Conservation (phyloP, 2,329 filamentous ascomycete genomes). For the Drechslerella stenobrocha region DNA sequence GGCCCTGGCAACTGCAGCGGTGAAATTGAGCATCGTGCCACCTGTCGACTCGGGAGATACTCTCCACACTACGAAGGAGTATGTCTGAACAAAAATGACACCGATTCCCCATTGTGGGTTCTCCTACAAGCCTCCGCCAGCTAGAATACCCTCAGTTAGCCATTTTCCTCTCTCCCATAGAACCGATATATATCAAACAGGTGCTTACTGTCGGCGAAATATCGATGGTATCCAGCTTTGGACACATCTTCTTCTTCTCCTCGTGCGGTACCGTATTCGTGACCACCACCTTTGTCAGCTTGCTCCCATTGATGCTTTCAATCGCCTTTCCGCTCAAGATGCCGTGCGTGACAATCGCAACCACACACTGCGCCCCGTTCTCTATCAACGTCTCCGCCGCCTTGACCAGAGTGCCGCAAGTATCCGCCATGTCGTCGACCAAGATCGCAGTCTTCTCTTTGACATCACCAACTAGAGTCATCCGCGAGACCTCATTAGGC, state of each 20-base stretch:
- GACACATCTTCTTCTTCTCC: constrained; percentile 76
- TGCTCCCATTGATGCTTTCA: constrained; percentile 77
- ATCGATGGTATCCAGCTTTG: constrained; percentile 85
- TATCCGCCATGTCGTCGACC: constrained; percentile 97
- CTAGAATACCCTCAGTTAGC: constrained; percentile 50
- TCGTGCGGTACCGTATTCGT: constrained; percentile 85
- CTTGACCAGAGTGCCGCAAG: constrained; percentile 84
- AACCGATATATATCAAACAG: neutral
- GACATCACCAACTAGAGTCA: constrained; percentile 95
- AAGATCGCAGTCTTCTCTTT: constrained; percentile 89
- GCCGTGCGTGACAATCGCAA: constrained; percentile 93
- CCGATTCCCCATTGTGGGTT: constrained; percentile 70
- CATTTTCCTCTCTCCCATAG: neutral
- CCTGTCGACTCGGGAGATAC: constrained; percentile 7
- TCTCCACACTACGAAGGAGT: constrained; percentile 60
- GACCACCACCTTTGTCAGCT: constrained; percentile 77
- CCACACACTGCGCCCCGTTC: constrained; percentile 82
- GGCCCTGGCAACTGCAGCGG: constrained; percentile 15
- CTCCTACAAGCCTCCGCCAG: constrained; percentile 71
- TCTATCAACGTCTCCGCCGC: constrained; percentile 85
- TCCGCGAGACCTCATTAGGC: constrained; percentile 86
- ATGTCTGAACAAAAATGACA: constrained; percentile 71
- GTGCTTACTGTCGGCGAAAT: constrained; percentile 70
- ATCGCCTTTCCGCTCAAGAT: constrained; percentile 88
- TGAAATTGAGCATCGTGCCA: constrained; percentile 19